phyloP scores from a whole-genome alignment of 441 rosid genomes.

The Viola pubescens region DNA sequence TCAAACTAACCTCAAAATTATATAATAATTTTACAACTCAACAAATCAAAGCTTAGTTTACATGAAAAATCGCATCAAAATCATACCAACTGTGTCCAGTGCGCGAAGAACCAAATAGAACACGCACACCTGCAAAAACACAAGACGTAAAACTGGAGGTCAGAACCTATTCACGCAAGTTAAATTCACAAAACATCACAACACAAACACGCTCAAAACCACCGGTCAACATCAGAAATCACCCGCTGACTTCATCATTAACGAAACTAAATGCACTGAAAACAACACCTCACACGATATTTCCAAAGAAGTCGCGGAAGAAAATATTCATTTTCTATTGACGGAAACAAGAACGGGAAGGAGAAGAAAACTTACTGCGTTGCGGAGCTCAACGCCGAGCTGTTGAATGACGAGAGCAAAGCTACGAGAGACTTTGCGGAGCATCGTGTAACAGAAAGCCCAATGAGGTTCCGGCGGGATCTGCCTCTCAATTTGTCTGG shows the following conservation, averaged over 20 bases:
- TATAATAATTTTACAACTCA: no score
- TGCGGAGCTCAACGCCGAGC: slow-evolving; percentile 65
- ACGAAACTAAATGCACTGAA: no score
- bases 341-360: no score
- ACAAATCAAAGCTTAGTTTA: no score
- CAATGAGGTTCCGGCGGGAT: slow-evolving; percentile 89
- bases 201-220: background rate
- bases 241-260: no score
- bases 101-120: slow-evolving; percentile 98
- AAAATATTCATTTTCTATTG: no score
- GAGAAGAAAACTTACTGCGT: slow-evolving; percentile 54
- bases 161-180: no score
- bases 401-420: slow-evolving; percentile 83
- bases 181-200: background rate
- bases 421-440: slow-evolving; percentile 85
- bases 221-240: no score
- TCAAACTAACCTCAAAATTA: no score
- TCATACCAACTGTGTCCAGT: slow-evolving; percentile 94
- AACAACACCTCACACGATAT: no score
- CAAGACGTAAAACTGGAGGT: background rate
- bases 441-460: slow-evolving; percentile 87
- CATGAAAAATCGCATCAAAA: background rate
- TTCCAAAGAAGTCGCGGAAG: no score
- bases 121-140: slow-evolving; percentile 67
- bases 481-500: slow-evolving; percentile 67